These are phyloP conservation scores for Talaromyces wortmannii DNA, from an alignment of 495 filamentous ascomycete genomes.

Conservation along the genomic window DNA sequence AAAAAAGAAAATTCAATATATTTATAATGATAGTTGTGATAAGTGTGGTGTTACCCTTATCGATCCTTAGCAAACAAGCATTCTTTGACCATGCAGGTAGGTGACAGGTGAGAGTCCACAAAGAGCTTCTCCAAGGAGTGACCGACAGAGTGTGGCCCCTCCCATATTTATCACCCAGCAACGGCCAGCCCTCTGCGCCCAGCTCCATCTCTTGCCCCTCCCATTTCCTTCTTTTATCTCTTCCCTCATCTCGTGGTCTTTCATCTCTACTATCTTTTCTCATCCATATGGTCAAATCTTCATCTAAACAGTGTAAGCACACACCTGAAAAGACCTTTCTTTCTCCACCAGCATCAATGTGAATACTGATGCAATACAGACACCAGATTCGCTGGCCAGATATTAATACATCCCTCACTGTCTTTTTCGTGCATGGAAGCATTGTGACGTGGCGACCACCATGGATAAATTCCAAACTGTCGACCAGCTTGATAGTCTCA, in stretches of 20 bases:
- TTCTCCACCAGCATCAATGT: not conserved
- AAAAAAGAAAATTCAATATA: too few relatives aligned
- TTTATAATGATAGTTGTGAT: too few relatives aligned
- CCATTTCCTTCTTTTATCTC: not conserved
- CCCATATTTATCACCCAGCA: too few relatives aligned
- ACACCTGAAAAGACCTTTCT: not conserved
- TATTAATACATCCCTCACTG: not conserved
- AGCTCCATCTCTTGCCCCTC: not conserved
- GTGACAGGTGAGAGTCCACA: too few relatives aligned
- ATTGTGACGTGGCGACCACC: not conserved
- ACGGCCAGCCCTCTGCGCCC: too few relatives aligned
- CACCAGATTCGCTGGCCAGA: too few relatives aligned
- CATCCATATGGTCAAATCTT: not conserved
- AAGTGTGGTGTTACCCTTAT: too few relatives aligned
- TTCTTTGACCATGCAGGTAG: too few relatives aligned
- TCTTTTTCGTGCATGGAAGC: not conserved
- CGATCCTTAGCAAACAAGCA: too few relatives aligned
- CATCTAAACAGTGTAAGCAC: conserved; percentile 1
- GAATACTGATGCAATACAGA: not conserved
- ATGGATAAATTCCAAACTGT: not conserved
- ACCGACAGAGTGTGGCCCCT: too few relatives aligned
- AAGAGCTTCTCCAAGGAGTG: too few relatives aligned
- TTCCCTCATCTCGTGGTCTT: conserved; percentile 9
- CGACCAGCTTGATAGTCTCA: not conserved
- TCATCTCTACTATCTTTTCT: conserved; percentile 6